A percentile compares a stretch with the other conserved stretches of the same genome.
These are phyloP conservation scores for Solanum habrochaites DNA, from an alignment of 257 asterid genomes.

Conservation along the genomic window DNA sequence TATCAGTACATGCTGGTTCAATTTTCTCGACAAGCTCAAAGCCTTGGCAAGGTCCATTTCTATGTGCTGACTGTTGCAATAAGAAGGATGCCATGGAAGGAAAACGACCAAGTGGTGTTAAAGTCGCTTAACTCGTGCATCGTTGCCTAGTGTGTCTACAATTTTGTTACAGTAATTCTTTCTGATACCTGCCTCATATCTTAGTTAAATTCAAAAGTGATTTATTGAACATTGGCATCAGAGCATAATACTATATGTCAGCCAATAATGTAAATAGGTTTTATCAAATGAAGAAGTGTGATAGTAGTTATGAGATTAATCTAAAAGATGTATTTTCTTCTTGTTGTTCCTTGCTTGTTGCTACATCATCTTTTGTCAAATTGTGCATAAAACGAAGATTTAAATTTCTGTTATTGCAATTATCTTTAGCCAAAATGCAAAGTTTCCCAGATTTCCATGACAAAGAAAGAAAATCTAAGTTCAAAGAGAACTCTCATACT, in stretches of 20 bases:
- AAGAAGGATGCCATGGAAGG: slow-evolving; percentile 91
- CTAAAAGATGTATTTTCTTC: background rate
- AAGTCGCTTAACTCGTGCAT: slow-evolving; percentile 9
- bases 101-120: slow-evolving; percentile 37
- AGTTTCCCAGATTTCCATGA: background rate
- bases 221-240: background rate
- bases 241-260: background rate
- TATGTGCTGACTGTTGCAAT: slow-evolving; percentile 54
- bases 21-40: slow-evolving; percentile 60
- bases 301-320: background rate
- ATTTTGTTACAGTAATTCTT: slow-evolving; percentile 1
- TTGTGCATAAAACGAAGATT: no score
- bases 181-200: background rate
- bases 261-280: slow-evolving; percentile 1
- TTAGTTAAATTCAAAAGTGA: background rate
- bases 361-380: background rate
- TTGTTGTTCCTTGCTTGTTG: background rate
- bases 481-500: background rate
- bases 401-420: background rate
- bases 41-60: slow-evolving; percentile 93
- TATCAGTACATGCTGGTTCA: slow-evolving; percentile 76
- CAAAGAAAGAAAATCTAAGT: background rate
- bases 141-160: background rate
- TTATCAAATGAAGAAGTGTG: background rate
- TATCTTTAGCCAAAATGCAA: background rate